Evolutionary conservation across 2,329 filamentous ascomycete genomes (phyloP), one percentile per base, ranked within the genome.

Genomic region (Diaporthe helianthi): DNA sequence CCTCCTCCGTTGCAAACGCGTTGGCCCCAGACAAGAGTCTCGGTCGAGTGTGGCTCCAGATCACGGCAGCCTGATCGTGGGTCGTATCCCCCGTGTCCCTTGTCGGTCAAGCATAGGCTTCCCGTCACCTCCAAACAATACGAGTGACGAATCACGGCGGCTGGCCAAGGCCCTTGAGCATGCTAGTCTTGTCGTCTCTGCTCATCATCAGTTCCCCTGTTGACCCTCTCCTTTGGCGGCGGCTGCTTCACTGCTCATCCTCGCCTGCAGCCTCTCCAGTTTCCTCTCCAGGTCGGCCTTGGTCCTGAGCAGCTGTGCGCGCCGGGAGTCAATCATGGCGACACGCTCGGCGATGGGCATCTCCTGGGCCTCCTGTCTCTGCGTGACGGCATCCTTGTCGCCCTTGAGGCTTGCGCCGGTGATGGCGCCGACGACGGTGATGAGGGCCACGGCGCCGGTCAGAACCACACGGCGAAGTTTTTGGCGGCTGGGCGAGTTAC

Each of bases 361-460:
- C 53, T 77, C 73, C 49, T 74, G 73, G 53, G 64, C 69, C 66
- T 79, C 75, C 17, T 73, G 69, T 49, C 74, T 73, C 41, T 65
- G 54, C 49, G 52, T 38, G 49, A 36, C 54, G 31, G 15, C 61
- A 22, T 67, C 55, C 24, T 58, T 33, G 41, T 69, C 69, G 33
- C 72, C 73, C 74, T 80, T 80, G 49, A 80, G 73, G 4, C 74
- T 73, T 5, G 79, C 79, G 44, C 79, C 79, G 69, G 76, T 78
- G 29, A 78, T 70, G 6, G 75, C 75, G 64, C 78, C 78, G 2
- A 73, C 74, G 47, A 76, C 73, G 41, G 75, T 77, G 54, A 77
- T 73, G 65, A 75, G 74, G 13, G 76, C 74, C 10, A 79, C 75
- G 41, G 72, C 73, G 29, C 70, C 73, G 10, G 77, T 75, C 36